Base-by-base conservation (phyloP, 2,329 filamentous ascomycete species). In the Hyphodiscus sp. region DNA sequence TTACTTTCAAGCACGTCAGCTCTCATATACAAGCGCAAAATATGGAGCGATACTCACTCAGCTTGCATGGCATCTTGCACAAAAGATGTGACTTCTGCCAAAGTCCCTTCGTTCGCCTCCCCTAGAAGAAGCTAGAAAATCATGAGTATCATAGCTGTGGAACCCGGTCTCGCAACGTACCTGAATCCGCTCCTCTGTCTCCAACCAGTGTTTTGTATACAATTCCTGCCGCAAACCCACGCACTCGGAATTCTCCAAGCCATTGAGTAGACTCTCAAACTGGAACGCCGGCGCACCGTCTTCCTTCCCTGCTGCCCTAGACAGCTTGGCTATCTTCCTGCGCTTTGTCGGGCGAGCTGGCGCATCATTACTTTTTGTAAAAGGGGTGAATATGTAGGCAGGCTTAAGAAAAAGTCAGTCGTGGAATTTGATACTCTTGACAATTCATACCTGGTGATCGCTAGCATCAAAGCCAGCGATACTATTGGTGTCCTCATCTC, bases 191-290 rank as follows among this genome's bases (percentile, higher is more conserved):
- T 70, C 67, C 56, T 89, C 79, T 60, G 89, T 80, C 41, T 75
- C 70, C 2, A 73, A 69, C 89, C 89, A 94, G 48, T 81, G 73
- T 50, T 76, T 69, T 49, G 81, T 71, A 67, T 84, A 92, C 2
- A 81, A 72, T 45, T 74, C 69, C 65, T 83, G 75, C 20, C 89
- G 77, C 49, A 82, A 69, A 8, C 67, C 67, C 20, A 79, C 74
- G 51, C 73, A 75, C 30, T 73, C 72, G 1, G 72, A 61, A 45
- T 67, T 70, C 68, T 87, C 84, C 0, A 69, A 65, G 2, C 80
- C 81, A 54, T 76, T 73, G 8, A 87, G 69, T 18, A 86, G 71
- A 8, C 76, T 70, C 19, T 76, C 73, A 54, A 82, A 86, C 2
- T 63, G 49, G 16, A 56, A 47, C 10, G 49, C 15, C 20, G 45